A percentile compares a stretch with the other conserved stretches of the same genome.
phyloP scores from a whole-genome alignment of 1,284 basidiomycete species.

The Meira miltonrushii region DNA sequence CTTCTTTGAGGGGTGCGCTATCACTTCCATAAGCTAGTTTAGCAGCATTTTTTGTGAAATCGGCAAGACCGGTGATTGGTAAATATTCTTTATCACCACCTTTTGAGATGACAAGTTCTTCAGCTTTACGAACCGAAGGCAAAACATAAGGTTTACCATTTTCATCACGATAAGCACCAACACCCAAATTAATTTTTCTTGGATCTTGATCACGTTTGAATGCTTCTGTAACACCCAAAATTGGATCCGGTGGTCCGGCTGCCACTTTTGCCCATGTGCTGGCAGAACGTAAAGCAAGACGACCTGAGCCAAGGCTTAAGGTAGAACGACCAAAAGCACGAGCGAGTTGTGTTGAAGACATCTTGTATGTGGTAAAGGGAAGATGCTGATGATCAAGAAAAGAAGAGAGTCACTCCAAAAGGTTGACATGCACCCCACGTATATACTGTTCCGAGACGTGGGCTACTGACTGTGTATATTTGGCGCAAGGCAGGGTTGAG shows the following conservation, averaged over 20 bases:
- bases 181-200: constrained; percentile 94
- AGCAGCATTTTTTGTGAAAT: constrained; percentile 83
- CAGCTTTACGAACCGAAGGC: constrained; percentile 86
- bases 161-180: constrained; percentile 75
- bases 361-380: neutral
- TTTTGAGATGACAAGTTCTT: constrained; percentile 65
- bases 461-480: too few relatives aligned
- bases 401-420: too few relatives aligned
- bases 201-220: constrained; percentile 79
- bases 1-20: constrained; percentile 66
- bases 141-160: constrained; percentile 93
- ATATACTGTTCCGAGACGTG: too few relatives aligned
- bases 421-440: too few relatives aligned
- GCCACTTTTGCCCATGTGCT: constrained; percentile 79
- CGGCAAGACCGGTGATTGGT: constrained; percentile 83
- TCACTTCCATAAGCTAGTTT: constrained; percentile 82
- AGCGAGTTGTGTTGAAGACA: too few relatives aligned
- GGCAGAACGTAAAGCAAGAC: neutral
- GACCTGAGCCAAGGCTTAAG: too few relatives aligned
- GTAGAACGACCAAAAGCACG: too few relatives aligned
- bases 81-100: constrained; percentile 95
- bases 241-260: constrained; percentile 85
- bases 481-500: too few relatives aligned
- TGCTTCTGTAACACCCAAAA: constrained; percentile 87
- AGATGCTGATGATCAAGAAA: too few relatives aligned